A percentile compares a stretch with the other conserved stretches of the same genome.
These are phyloP conservation scores for Dictyostelium purpureum DNA, from an alignment of 78 protist genomes.

Conservation along the genomic window DNA sequence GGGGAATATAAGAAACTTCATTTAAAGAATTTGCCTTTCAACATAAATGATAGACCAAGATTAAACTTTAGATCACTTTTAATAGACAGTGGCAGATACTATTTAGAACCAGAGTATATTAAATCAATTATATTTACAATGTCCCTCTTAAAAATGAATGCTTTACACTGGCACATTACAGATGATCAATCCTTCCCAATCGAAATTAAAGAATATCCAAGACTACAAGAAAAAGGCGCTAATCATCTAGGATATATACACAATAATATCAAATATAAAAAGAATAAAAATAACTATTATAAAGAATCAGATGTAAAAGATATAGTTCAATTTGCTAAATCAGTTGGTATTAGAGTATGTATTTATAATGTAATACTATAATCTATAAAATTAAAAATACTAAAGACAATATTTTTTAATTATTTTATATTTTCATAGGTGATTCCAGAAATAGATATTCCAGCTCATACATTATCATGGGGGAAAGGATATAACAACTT, in stretches of 20 bases:
- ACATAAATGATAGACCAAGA: slow-evolving; percentile 32
- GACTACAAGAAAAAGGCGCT: slow-evolving; percentile 21
- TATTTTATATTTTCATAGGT: too few species aligned
- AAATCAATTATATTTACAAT: slow-evolving; percentile 29
- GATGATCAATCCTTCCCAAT: slow-evolving; percentile 73
- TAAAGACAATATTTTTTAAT: too few species aligned
- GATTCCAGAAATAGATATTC: slow-evolving; percentile 67
- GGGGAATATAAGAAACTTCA: background rate
- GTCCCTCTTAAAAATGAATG: slow-evolving; percentile 39
- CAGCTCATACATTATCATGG: slow-evolving; percentile 69
- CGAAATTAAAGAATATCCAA: slow-evolving; percentile 11
- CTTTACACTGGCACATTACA: slow-evolving; percentile 62
- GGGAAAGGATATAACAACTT: slow-evolving; percentile 15
- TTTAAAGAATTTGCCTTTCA: slow-evolving; percentile 5
- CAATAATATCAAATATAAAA: background rate
- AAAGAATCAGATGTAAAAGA: background rate
- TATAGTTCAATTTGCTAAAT: background rate
- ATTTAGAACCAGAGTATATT: background rate
- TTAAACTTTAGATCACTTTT: slow-evolving; percentile 36
- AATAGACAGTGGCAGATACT: slow-evolving; percentile 48
- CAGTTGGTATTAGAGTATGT: slow-evolving; percentile 17
- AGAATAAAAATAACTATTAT: background rate
- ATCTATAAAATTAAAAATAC: too few species aligned
- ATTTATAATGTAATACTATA: too few species aligned
- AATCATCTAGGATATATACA: slow-evolving; percentile 59